Evolutionary conservation across 164 flowering plant genomes (phyloP), one percentile per base, ranked within the genome.

Genomic region (Sedum album): DNA sequence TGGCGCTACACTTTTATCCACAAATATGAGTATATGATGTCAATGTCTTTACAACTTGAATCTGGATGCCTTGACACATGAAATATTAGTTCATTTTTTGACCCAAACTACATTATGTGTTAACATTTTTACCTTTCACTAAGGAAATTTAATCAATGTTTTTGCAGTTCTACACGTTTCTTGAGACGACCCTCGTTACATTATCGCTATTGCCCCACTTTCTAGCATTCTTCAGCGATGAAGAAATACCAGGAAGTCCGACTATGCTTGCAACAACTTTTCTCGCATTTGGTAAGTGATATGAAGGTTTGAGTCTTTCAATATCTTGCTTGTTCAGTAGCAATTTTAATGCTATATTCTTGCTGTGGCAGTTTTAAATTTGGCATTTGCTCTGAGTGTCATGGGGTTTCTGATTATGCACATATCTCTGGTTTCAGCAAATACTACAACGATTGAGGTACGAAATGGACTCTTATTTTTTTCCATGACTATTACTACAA

Each of bases 361-460:
- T 68, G 31, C 44, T 18, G 68, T 46, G 70, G 62, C 82, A 95
- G 99, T 95, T 13, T 73, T 95, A 73, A 95, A 95, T 77, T 76
- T 95, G 51, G 99, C 99, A 69, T 95, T 95, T 77, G 87, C 99
- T 28, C 77, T 92, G 81, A 90, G 97, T 70, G 98, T 95, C 4
- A 36, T 90, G 82, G 98, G 98, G 21, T 95, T 95, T 74, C 81
- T 95, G 77, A 88, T 95, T 76, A 89, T 95, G 97, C 99, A 95
- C 76, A 81, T 90, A 57, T 88, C 96, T 4, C 70, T 95, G 80
- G 97, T 92, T 67, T 73, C 82, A 49, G 95, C 77, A 65, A 95
- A 95, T 76, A 95, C 96, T 60, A 90, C 97, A 51, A 95, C 99
- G 23, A 95, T 95, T 73, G 99, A 95, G 99, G 99, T 92, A 82